Percentiles rank a stretch among this genome's conserved stretches.
These are phyloP conservation scores for Knufia fluminis DNA, from an alignment of 2,329 filamentous ascomycete species.

Conservation along the genomic window DNA sequence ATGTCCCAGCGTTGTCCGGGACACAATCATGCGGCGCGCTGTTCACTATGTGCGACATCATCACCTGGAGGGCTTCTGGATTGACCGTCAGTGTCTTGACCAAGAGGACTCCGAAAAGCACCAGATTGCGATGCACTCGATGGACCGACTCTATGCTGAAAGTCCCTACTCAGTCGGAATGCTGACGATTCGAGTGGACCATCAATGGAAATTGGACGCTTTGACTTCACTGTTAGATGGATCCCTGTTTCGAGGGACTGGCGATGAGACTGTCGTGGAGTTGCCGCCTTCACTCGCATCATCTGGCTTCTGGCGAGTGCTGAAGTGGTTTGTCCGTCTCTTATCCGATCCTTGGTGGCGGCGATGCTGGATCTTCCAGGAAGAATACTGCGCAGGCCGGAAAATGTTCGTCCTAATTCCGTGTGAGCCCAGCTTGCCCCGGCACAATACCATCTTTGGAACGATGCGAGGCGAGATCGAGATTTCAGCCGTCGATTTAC, in stretches of 20 bases:
- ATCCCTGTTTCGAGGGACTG: neutral
- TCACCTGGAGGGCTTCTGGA: conserved; percentile 7
- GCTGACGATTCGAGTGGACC: conserved; percentile 2
- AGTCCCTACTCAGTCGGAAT: conserved; percentile 5
- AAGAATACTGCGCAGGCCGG: conserved; percentile 5
- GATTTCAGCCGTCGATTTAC: neutral
- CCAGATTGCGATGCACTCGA: conserved; percentile 7
- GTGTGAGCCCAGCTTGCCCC: neutral
- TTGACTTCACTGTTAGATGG: conserved; percentile 3
- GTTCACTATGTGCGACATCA: conserved; percentile 1
- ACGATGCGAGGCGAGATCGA: neutral
- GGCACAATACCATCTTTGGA: neutral
- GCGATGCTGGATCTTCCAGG: conserved; percentile 8
- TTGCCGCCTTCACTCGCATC: neutral
- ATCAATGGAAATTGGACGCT: conserved; percentile 2
- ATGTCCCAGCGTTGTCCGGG: conserved; percentile 1
- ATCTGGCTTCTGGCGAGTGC: neutral
- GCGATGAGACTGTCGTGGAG: neutral
- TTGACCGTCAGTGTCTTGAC: conserved; percentile 8
- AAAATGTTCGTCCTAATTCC: neutral
- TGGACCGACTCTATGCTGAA: conserved; percentile 4
- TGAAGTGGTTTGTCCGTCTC: neutral
- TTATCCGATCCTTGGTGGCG: conserved; percentile 7
- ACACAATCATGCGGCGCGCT: conserved; percentile 2
- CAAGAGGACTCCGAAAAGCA: conserved; percentile 4